Base-by-base conservation (phyloP, 2,329 filamentous ascomycete genomes). In the Colletotrichum scovillei region DNA sequence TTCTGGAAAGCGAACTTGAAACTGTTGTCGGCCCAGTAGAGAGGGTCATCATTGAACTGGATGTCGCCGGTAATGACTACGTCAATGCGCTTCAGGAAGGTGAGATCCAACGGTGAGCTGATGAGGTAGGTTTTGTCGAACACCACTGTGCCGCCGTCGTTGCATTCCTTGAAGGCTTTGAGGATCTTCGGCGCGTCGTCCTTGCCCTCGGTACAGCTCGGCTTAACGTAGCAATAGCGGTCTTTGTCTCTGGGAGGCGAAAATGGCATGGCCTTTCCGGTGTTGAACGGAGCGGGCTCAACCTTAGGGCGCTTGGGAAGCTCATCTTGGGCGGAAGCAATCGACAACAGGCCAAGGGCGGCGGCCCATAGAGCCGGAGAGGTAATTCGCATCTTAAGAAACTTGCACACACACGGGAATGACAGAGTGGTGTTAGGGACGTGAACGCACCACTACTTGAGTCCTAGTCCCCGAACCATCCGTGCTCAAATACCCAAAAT, bases 1-100 rank as follows among this genome's bases (percentile, higher is more conserved):
- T 93, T 93, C 77, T 94, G 92, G 81, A 90, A 94, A 6, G 82
- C 84, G 22, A 91, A 90, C 67, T 87, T 87, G 85, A 93, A 93
- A 56, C 87, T 85, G 78, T 93, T 87, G 7, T 85, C 86, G 75
- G 91, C 86, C 92, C 92, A 94, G 81, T 93, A 94, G 75, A 89
- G 86, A 1, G 90, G 91, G 77, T 94, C 90, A 65, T 91, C 87
- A 65, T 88, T 89, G 82, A 94, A 94, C 69, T 88, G 83, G 22
- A 93, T 86, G 24, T 86, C 86, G 28, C 90, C 91, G 0, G 79
- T 80, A 67, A 83, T 84, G 84, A 89, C 87, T 2, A 93, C 81
- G 79, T 94, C 92, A 28, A 94, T 86, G 75, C 89, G 84, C 58
- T 90, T 84, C 22, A 93, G 82, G 78, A 92, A 92, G 0, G 90